Base-by-base conservation (phyloP, 2,329 filamentous ascomycete species). In the Exophiala xenobiotica region DNA sequence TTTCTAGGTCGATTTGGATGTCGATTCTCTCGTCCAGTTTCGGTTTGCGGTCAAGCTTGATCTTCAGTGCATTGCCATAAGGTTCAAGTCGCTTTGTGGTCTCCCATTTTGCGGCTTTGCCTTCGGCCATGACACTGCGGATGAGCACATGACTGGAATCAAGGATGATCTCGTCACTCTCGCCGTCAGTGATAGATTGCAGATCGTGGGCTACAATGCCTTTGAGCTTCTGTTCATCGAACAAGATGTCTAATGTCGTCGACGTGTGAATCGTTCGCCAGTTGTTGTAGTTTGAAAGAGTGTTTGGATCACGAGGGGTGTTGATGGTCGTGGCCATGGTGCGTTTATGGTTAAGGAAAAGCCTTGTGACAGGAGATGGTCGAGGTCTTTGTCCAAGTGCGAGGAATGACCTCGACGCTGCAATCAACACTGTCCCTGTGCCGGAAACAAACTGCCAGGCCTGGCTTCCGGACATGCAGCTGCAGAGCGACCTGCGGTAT, bases 141-240 rank as follows among this genome's bases (percentile, higher is more conserved):
- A 99, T 81, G 46, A 88, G 79, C 37, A 99, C 76, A 68, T 85
- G 84, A 68, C 88, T 91, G n/a, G 89, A 88, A 73, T 99, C 93
- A 48, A 99, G 79, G 41, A 96, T 74, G 61, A 97, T 85, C 67
- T 91, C 87, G 47, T 81, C 81, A 60, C 82, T 87, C 66, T 85
- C 78, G 56, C 78, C 82, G 63, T 90, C 79, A 3, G 86, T 90
- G 66, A 89, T 79, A 19, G 86, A 89, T 70, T 90, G 85, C 35
- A 97, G 76, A 61, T 82, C 82, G 55, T 96, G 78, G 29, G 83
- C 74, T 19, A 96, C 89, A 58, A 80, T 85, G 19, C 93, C 93
- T 54, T 79, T 80, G 57, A 97, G 78, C 48, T 81, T 78, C 75
- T 90, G 88, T 65, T 83, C 78, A 54, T 87, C 81, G 68, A 97